Evolutionary conservation across 163 green algal genomes (phyloP).

Genomic region (Volvox carteri): DNA sequence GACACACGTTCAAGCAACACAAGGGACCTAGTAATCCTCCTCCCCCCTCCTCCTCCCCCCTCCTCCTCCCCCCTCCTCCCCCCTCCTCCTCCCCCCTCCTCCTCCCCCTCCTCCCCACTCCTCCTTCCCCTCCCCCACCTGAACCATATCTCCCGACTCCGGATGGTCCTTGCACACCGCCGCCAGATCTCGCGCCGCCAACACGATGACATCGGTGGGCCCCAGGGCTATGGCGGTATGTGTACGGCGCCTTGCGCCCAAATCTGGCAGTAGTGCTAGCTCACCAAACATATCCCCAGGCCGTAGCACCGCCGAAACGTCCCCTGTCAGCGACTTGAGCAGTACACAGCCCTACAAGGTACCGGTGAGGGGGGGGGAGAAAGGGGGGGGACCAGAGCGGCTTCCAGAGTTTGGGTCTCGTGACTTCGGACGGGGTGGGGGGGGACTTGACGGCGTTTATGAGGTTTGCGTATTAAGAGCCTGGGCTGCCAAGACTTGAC

Average conservation of each 20-base stretch:
- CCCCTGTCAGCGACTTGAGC: neutral
- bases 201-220: conserved; percentile 16
- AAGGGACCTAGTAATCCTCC: too few relatives aligned
- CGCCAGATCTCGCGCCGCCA: conserved; percentile 32
- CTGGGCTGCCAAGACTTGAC: too few relatives aligned
- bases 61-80: too few relatives aligned
- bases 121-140: conserved; percentile 2
- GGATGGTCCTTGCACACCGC: conserved; percentile 46
- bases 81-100: neutral
- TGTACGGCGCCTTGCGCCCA: neutral
- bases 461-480: too few relatives aligned
- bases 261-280: conserved; percentile 37
- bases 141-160: conserved; percentile 3
- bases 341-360: conserved; percentile 28
- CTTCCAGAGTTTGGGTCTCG: too few relatives aligned
- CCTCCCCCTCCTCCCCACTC: neutral
- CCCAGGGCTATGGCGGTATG: neutral
- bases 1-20: too few relatives aligned
- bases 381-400: too few relatives aligned
- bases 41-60: too few relatives aligned
- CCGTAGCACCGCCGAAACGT: neutral
- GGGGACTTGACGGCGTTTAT: too few relatives aligned
- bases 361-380: neutral
- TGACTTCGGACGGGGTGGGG: too few relatives aligned
- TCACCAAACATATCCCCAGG: conserved; percentile 29